Conservation (phyloP, 306 rosid genomes). For the Castanopsis chinensis region DNA sequence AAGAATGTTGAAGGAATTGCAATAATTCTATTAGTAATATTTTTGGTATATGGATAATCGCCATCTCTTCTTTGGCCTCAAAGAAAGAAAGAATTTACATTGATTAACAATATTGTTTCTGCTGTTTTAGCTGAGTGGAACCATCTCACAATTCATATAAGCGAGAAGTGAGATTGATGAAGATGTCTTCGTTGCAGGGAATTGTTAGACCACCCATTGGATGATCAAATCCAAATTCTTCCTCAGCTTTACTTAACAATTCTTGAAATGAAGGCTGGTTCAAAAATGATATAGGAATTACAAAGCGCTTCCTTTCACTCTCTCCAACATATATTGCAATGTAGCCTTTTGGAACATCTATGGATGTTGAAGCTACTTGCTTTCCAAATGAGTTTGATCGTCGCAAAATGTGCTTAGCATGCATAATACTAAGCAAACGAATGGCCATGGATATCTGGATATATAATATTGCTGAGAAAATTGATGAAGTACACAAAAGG, state of each 20-base stretch:
- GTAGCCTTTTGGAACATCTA: constrained; percentile 43
- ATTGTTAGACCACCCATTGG: constrained; percentile 56
- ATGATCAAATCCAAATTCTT: constrained; percentile 48
- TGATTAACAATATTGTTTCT: neutral
- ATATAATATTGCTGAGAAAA: neutral
- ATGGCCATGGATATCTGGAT: constrained; percentile 22
- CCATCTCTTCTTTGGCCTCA: too few species aligned
- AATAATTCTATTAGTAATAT: too few species aligned
- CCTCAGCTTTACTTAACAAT: constrained; percentile 35
- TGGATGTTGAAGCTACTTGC: too few species aligned
- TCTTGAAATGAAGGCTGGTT: constrained; percentile 40
- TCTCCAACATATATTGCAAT: constrained; percentile 54
- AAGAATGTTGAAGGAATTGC: too few species aligned
- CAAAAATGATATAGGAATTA: constrained; percentile 39
- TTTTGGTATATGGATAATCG: too few species aligned
- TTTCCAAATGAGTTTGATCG: neutral
- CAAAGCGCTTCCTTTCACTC: constrained; percentile 31
- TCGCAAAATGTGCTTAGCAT: constrained; percentile 5
- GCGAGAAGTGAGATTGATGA: constrained; percentile 31
- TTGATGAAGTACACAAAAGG: neutral
- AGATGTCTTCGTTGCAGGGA: constrained; percentile 45
- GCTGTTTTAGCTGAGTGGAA: neutral
- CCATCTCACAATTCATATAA: neutral
- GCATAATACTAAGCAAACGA: constrained; percentile 24
- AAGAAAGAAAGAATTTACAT: too few species aligned